Evolutionary conservation across 2,329 filamentous ascomycete genomes (phyloP).

Genomic region (Trichophyton benhamiae): DNA sequence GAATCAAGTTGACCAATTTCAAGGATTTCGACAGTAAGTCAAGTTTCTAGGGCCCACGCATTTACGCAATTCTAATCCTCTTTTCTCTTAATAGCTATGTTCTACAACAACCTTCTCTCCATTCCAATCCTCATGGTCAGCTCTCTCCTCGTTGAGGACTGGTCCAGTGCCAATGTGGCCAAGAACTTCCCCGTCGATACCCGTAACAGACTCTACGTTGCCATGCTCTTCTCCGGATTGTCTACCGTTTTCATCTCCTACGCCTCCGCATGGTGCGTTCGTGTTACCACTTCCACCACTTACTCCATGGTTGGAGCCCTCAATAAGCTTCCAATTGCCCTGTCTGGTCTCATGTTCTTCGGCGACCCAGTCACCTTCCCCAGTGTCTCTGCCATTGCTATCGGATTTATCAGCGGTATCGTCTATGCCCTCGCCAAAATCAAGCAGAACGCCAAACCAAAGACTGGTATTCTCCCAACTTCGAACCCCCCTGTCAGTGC

Average conservation of each 20-base stretch:
- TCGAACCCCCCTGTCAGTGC: slow-evolving; percentile 66
- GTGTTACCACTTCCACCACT: slow-evolving; percentile 90
- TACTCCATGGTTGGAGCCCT: slow-evolving; percentile 98
- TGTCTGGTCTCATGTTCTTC: slow-evolving; percentile 91
- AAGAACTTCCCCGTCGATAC: slow-evolving; percentile 78
- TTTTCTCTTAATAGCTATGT: slow-evolving; percentile 60
- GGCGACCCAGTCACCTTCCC: slow-evolving; percentile 84
- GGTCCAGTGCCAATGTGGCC: slow-evolving; percentile 70
- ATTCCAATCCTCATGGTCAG: slow-evolving; percentile 79
- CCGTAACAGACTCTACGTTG: slow-evolving; percentile 66
- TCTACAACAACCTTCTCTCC: slow-evolving; percentile 97
- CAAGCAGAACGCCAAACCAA: slow-evolving; percentile 56
- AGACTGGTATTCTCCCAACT: slow-evolving; percentile 55
- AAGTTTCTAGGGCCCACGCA: neutral
- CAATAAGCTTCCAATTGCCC: slow-evolving; percentile 92
- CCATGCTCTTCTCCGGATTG: slow-evolving; percentile 89
- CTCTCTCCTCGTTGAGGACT: slow-evolving; percentile 79
- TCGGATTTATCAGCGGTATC: slow-evolving; percentile 85
- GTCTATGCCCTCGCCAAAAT: slow-evolving; percentile 84
- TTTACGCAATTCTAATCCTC: neutral
- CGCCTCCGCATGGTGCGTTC: slow-evolving; percentile 97
- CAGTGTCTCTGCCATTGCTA: slow-evolving; percentile 76
- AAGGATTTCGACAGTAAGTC: slow-evolving; percentile 97
- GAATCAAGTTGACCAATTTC: slow-evolving; percentile 99
- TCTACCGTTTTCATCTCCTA: slow-evolving; percentile 98